Evolutionary conservation across 2,329 filamentous ascomycete species (phyloP).

Genomic region (Chalara sp.): DNA sequence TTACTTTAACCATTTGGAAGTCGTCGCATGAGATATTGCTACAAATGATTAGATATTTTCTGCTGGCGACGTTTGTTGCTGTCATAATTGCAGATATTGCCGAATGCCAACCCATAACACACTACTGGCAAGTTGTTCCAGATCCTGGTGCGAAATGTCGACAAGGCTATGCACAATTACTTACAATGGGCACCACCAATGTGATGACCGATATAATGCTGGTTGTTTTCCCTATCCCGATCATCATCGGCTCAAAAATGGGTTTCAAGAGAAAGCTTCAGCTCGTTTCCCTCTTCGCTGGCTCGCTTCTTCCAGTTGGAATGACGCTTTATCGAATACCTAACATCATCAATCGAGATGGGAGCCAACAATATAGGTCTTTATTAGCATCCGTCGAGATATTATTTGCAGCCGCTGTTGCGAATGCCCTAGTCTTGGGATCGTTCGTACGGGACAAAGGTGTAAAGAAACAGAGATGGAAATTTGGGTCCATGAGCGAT

Average conservation of each 20-base stretch:
- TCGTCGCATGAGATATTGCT: constrained; percentile 67
- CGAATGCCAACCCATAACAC: constrained; percentile 72
- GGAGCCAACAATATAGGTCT: constrained; percentile 80
- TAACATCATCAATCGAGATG: constrained; percentile 62
- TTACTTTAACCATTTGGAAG: constrained; percentile 78
- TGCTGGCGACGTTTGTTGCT: constrained; percentile 71
- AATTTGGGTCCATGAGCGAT: constrained; percentile 50
- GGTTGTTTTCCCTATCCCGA: constrained; percentile 81
- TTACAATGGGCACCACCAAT: constrained; percentile 86
- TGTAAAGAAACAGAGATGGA: constrained; percentile 82
- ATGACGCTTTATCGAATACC: constrained; percentile 80
- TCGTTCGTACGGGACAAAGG: constrained; percentile 90
- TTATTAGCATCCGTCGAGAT: constrained; percentile 87
- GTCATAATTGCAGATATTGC: constrained; percentile 74
- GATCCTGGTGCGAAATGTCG: constrained; percentile 83
- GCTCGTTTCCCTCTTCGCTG: constrained; percentile 72
- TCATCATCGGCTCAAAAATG: constrained; percentile 77
- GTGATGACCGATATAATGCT: constrained; percentile 84
- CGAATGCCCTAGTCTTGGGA: constrained; percentile 84
- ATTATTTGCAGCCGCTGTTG: constrained; percentile 77
- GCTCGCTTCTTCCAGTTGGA: constrained; percentile 73
- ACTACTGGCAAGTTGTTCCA: constrained; percentile 78
- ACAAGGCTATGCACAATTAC: constrained; percentile 76
- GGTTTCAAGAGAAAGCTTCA: constrained; percentile 69
- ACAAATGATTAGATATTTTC: constrained; percentile 64